phyloP scores from a whole-genome alignment of 148 eudicot genomes.

The Rhododendron mucronatum region DNA sequence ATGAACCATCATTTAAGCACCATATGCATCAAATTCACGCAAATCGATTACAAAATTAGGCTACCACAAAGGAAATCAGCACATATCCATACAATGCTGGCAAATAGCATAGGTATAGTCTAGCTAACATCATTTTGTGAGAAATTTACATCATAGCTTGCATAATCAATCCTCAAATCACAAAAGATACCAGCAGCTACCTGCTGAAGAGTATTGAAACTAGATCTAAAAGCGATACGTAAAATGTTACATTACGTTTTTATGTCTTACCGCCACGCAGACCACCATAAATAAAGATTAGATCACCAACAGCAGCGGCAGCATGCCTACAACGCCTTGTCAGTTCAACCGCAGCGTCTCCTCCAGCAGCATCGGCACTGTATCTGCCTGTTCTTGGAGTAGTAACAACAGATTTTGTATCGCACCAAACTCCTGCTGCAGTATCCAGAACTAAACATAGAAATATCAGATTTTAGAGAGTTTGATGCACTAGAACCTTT shows the following conservation, averaged over 20 bases:
- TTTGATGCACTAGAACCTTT: not conserved
- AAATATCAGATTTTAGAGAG: conserved; percentile 1
- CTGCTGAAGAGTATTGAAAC: not conserved
- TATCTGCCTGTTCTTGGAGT: conserved; percentile 88
- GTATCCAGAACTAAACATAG: conserved; percentile 77
- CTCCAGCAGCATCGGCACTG: conserved; percentile 99
- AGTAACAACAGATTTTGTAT: conserved; percentile 91
- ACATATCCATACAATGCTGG: not conserved
- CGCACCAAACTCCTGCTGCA: conserved; percentile 99
- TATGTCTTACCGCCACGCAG: conserved; percentile 85
- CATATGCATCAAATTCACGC: not conserved
- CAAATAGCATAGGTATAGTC: not conserved
- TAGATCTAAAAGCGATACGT: not conserved
- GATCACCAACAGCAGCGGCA: conserved; percentile 91
- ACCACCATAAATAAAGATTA: conserved; percentile 93
- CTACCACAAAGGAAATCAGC: not conserved
- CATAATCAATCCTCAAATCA: not conserved
- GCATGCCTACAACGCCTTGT: conserved; percentile 99
- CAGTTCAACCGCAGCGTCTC: conserved; percentile 94
- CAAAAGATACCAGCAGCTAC: not conserved
- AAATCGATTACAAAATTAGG: not conserved
- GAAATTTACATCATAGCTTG: not conserved
- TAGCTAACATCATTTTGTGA: not conserved
- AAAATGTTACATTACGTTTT: not conserved
- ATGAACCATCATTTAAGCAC: not conserved